These are phyloP conservation scores for Gracilaria vermiculophylla DNA, from an alignment of 23 red algal species.

Conservation along the genomic window DNA sequence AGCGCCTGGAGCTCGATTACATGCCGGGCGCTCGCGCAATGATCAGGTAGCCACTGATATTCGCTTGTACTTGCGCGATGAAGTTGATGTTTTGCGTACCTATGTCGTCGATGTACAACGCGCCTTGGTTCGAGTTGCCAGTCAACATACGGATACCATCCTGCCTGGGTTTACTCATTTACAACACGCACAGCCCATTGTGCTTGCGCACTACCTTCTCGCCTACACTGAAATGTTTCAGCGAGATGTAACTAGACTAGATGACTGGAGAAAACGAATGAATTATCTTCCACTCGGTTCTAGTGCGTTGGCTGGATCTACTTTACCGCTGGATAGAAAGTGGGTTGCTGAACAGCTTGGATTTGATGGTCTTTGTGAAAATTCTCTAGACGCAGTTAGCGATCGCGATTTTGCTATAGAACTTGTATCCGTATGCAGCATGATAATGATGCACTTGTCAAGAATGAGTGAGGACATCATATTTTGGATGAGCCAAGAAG, in stretches of 20 bases:
- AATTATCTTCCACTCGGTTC: slow-evolving; percentile 87
- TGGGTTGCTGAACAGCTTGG: slow-evolving; percentile 80
- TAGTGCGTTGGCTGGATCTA: slow-evolving; percentile 88
- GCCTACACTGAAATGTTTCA: slow-evolving; percentile 98
- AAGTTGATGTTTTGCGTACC: slow-evolving; percentile 62
- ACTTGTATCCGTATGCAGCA: slow-evolving; percentile 77
- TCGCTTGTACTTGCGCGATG: slow-evolving; percentile 93
- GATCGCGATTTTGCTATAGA: slow-evolving; percentile 97
- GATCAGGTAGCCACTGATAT: slow-evolving; percentile 98
- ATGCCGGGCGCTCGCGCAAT: slow-evolving; percentile 89
- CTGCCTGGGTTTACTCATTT: slow-evolving; percentile 98
- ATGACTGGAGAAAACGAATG: slow-evolving; percentile 76
- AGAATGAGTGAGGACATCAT: slow-evolving; percentile 92
- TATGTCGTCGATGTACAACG: slow-evolving; percentile 69
- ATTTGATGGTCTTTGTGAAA: slow-evolving; percentile 77
- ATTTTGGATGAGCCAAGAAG: slow-evolving; percentile 97
- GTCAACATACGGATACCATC: slow-evolving; percentile 71
- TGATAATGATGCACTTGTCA: slow-evolving; percentile 95
- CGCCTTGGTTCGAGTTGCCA: slow-evolving; percentile 73
- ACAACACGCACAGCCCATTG: slow-evolving; percentile 99
- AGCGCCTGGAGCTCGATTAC: slow-evolving; percentile 70
- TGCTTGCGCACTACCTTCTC: slow-evolving; percentile 90
- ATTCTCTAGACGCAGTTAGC: slow-evolving; percentile 92
- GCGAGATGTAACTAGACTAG: slow-evolving; percentile 72
- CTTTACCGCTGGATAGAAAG: slow-evolving; percentile 87